Base-by-base conservation (phyloP, 371 early-diverging fungal species). In the Mucor indicus region DNA sequence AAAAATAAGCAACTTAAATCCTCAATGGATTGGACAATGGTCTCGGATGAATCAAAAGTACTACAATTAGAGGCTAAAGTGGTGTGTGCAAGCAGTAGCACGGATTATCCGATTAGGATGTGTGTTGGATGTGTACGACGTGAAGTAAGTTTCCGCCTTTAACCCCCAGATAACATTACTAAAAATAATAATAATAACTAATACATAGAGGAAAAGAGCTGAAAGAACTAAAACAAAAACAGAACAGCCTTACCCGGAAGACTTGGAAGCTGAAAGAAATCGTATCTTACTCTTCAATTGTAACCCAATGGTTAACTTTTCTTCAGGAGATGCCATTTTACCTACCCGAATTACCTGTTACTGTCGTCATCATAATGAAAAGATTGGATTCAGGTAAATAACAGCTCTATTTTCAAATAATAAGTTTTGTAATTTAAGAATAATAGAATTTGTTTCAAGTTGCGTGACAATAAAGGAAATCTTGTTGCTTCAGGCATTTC, bases 331-430 rank as follows among this genome's bases (percentile, higher is more conserved):
- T 60, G 78, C 87, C 1, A 81, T 87, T 46, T 62, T 96, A 35
- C 93, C 94, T 13, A 88, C 92, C 1, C 83, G 96, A 27, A 92
- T 96, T 50, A 93, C 95, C 7, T 96, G 96, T 64, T 96, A 96
- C 62, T 94, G 94, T 69, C 80, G 96, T 11, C 96, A 96, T 56
- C 95, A 94, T 59, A 77, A 82, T 56, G 96, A 96, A 59, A 89
- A 89, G 58, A 62, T 83, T 11, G 96, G 96, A 0, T 96, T 94
- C 64, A 84, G 69, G 75, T 75, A 68, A 39, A 23, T 46, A 43
- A 15, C 33, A 43, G 17, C 24, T n/a, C n/a, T n/a, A n/a, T n/a
- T n/a, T n/a, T n/a, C n/a, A n/a, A 17, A n/a, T 44, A 30, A 32
- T 21, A 35, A 4, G 35, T 19, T 35, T 41, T 41, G 19, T 30